Evolutionary conservation across 768 basidiomycete species (phyloP), one percentile per base, ranked within the genome.

Genomic region (Fomitopsis serialis): DNA sequence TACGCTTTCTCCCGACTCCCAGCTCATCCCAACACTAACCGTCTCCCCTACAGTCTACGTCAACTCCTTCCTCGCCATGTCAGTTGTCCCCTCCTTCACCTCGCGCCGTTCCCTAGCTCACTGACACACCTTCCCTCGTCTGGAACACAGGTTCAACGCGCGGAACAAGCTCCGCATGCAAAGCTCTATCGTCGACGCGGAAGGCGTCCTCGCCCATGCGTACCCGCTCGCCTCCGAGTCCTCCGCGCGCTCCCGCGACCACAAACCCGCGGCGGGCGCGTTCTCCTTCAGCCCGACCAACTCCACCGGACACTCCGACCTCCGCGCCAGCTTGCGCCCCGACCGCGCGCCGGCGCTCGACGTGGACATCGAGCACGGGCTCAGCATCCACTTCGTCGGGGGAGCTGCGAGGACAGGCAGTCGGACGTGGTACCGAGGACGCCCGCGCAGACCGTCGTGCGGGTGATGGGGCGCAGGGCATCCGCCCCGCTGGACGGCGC

Each of bases 51-150:
- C 34, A 61, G 60, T 61, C 25, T 61, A 61, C 53, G 57, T 61
- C 46, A 61, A 61, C 53, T 61, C 60, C 9, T 61, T 56, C 46
- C 32, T 61, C 40, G 60, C 60, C 4, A 58, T 61, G 60, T 61
- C 23, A 37, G 55, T 25, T 32, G 9, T 15, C 10, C 44, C 15
- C 2, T 42, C 2, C 4, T 19, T 21, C n/a, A n/a, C n/a, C n/a
- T n/a, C n/a, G n/a, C n/a, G n/a, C n/a, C n/a, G n/a, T n/a, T n/a
- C n/a, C n/a, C n/a, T n/a, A n/a, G n/a, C 22, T 22, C 34, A 1
- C 42, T 43, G 2, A 27, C 36, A 25, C 15, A 54, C 42, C 0
- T 1, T 40, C 37, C 6, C 15, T 7, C 15, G 6, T 40, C n/a
- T 19, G 19, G 7, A 15, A 25, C 25, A n/a, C 55, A 61, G 55